Conservation (phyloP, 2,329 filamentous ascomycete species). For the Colletotrichum chrysophilum region DNA sequence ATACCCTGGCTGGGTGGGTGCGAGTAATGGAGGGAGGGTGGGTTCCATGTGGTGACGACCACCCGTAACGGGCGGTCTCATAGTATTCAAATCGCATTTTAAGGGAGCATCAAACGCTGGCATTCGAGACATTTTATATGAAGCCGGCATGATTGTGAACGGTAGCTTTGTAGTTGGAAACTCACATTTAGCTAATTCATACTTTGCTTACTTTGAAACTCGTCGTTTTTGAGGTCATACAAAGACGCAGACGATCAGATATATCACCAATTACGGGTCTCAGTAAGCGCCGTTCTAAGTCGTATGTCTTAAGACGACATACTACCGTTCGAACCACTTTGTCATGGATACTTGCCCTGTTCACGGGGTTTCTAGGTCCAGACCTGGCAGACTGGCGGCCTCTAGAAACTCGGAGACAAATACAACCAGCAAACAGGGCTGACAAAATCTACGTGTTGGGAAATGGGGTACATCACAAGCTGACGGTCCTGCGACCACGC, state of each 20-base stretch:
- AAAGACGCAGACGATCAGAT: neutral
- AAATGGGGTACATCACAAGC: neutral
- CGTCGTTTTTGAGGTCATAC: neutral
- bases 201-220: neutral
- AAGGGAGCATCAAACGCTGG: neutral
- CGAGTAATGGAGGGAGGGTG: neutral
- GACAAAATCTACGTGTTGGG: neutral
- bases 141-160: neutral
- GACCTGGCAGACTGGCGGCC: neutral
- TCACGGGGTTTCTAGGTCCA: neutral
- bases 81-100: neutral
- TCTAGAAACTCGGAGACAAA: neutral
- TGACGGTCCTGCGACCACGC: neutral
- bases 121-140: neutral
- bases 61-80: neutral
- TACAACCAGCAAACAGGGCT: neutral
- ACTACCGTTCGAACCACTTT: neutral
- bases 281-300: neutral
- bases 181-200: neutral
- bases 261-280: neutral
- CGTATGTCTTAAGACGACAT: neutral
- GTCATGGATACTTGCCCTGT: neutral
- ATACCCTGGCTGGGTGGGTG: constrained; percentile 17
- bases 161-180: neutral
- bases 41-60: neutral